Conservation (phyloP, 257 asterid species). For the Solanum bulbocastanum region DNA sequence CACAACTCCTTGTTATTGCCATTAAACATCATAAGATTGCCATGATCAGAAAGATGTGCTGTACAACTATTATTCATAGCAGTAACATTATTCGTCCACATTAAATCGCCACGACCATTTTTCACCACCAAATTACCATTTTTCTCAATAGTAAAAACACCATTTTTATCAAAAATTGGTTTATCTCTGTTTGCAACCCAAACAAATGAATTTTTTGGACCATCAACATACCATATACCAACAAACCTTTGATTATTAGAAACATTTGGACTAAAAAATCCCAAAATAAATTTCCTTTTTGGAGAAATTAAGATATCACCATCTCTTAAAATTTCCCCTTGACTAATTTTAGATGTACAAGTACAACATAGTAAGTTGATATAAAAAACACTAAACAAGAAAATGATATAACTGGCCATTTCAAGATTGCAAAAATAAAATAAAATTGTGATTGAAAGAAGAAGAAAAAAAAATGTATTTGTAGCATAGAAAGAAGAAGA, state of each 20-base stretch:
- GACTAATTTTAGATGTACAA: constrained; percentile 16
- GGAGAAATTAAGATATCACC: constrained; percentile 39
- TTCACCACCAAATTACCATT: constrained; percentile 34
- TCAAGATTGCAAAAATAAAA: background rate
- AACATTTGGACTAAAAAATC: constrained; percentile 53
- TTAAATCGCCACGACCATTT: constrained; percentile 8
- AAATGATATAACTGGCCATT: background rate
- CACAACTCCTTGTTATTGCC: constrained; percentile 6
- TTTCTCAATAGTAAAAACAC: constrained; percentile 20
- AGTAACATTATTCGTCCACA: constrained; percentile 38
- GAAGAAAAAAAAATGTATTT: background rate
- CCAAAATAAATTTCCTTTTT: constrained; percentile 35
- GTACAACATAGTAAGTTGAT: background rate
- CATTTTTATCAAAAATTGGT: constrained; percentile 37
- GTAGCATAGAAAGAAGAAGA: background rate
- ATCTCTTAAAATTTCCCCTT: constrained; percentile 28
- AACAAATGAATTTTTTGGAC: constrained; percentile 26
- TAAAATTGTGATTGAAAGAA: background rate
- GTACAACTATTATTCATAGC: constrained; percentile 13
- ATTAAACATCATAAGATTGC: constrained; percentile 25
- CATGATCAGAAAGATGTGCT: constrained; percentile 30
- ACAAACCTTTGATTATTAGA: constrained; percentile 37
- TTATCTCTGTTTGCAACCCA: constrained; percentile 73
- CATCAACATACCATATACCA: constrained; percentile 50
- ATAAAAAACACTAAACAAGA: background rate